phyloP scores from a whole-genome alignment of 192 early-diverging fungal genomes.

The Funneliformis geosporum region DNA sequence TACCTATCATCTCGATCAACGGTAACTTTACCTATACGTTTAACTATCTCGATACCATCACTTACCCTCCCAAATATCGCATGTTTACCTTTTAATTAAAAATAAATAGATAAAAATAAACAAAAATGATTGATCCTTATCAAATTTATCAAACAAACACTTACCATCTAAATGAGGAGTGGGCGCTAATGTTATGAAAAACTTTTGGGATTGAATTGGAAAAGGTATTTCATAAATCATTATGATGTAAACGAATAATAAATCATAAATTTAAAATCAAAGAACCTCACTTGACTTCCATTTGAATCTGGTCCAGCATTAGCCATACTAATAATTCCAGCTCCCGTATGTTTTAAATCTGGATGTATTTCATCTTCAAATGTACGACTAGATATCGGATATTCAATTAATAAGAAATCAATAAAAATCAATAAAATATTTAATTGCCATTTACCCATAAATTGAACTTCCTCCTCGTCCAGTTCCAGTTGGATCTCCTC shows the following conservation, averaged over 20 bases:
- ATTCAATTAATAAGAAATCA: constrained; percentile 25
- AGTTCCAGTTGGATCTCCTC: constrained; percentile 94
- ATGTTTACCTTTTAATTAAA: constrained; percentile 70
- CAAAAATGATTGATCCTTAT: neutral
- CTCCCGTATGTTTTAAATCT: constrained; percentile 80
- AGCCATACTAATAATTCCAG: constrained; percentile 89
- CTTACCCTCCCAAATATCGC: constrained; percentile 87
- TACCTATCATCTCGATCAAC: constrained; percentile 59
- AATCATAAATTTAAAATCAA: neutral
- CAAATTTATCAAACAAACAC: neutral
- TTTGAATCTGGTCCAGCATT: constrained; percentile 73
- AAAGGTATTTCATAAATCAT: neutral
- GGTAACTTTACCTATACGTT: constrained; percentile 72
- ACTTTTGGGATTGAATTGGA: constrained; percentile 44
- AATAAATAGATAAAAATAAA: constrained; percentile 39
- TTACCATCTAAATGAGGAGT: constrained; percentile 85
- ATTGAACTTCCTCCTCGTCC: constrained; percentile 85
- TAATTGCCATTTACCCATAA: constrained; percentile 64
- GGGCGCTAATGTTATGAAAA: constrained; percentile 90
- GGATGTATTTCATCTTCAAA: constrained; percentile 84
- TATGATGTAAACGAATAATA: constrained; percentile 22
- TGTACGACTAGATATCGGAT: neutral
- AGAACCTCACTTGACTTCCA: constrained; percentile 55
- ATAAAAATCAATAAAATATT: constrained; percentile 26
- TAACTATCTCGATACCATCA: constrained; percentile 80